phyloP scores from a whole-genome alignment of 305 asterid species.

The Ilex paraguariensis region DNA sequence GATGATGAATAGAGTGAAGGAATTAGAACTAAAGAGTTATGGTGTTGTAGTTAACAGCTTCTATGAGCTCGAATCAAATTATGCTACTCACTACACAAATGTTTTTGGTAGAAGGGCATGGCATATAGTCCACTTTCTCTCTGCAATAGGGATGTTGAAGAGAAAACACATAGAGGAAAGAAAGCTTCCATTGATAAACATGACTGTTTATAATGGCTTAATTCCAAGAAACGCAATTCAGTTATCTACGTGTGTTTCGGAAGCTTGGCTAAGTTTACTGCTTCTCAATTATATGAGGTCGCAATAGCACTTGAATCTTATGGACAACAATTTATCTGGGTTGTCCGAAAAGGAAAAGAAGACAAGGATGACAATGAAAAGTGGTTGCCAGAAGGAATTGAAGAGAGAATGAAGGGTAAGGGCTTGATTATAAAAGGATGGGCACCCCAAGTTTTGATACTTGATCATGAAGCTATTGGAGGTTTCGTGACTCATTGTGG shows the following conservation, averaged over 20 bases:
- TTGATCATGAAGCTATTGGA: too few species aligned
- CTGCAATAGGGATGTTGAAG: slow-evolving; percentile 11
- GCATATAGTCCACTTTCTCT: slow-evolving; percentile 45
- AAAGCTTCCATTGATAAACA: slow-evolving; percentile 34
- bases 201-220: slow-evolving; percentile 50
- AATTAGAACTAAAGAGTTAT: slow-evolving; percentile 16
- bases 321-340: slow-evolving; percentile 20
- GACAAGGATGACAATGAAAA: slow-evolving; percentile 3
- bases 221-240: slow-evolving; percentile 30
- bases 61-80: slow-evolving; percentile 30
- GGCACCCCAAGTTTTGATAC: too few species aligned
- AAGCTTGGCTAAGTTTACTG: slow-evolving; percentile 20
- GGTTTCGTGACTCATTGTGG: slow-evolving; percentile 35
- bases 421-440: slow-evolving; percentile 26
- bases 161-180: slow-evolving; percentile 26
- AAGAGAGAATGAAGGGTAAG: slow-evolving; percentile 12
- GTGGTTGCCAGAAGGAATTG: slow-evolving; percentile 28
- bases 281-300: slow-evolving; percentile 13
- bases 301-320: slow-evolving; percentile 22
- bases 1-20: not conserved
- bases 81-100: slow-evolving; percentile 23
- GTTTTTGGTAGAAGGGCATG: slow-evolving; percentile 30
- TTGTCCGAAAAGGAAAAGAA: slow-evolving; percentile 8
- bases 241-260: slow-evolving; percentile 36
- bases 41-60: slow-evolving; percentile 38